Base-by-base conservation (phyloP, 441 rosid species). In the Corymbia calophylla region DNA sequence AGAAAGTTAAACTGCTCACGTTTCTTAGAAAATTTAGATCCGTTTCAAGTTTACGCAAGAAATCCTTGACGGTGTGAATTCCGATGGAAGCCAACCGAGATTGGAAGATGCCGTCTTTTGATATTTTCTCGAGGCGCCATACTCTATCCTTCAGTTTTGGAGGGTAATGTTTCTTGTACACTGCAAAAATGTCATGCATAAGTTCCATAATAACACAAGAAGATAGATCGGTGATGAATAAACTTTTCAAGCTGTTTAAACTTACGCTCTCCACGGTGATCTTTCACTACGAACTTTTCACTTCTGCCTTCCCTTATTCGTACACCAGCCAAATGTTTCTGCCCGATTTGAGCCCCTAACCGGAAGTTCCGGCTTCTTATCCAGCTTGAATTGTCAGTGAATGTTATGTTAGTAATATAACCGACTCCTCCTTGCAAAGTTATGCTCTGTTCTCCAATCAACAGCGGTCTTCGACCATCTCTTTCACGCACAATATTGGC, bases 371-470 rank as follows among this genome's bases (percentile, higher is more conserved):
- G 16, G 87, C 97, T 94, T 23, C 95, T 91, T 7, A 93, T 93
- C 99, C 99, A 98, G 53, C 99, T 96, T 5, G 97, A 95, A 51
- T 98, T 98, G 82, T 98, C 99, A 0, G 99, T 93, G 92, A 96
- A 96, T 13, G 84, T 55, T 4, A 98, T 70, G 8, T 95, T 93
- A 48, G 90, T 89, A 19, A 95, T 31, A 6, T 80, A 53, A 32
- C 95, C 98, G 9, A 93, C 93, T 55, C 99, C 99, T 58, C 90
- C 91, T 88, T 73, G 77, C 77, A 98, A 87, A 3, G 91, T 88
- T 35, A 96, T 7, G 14, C 31, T 91, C 39, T 91, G 77, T 29
- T 95, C 97, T 53, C 99, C 99, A 1, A 95, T 93, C n/a, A 98
- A 89, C 70, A 98, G 77, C 2, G 99, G 98, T 89, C 94, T 93